Base-by-base conservation (phyloP, 2,329 filamentous ascomycete species). In the Epichloe aotearoae region DNA sequence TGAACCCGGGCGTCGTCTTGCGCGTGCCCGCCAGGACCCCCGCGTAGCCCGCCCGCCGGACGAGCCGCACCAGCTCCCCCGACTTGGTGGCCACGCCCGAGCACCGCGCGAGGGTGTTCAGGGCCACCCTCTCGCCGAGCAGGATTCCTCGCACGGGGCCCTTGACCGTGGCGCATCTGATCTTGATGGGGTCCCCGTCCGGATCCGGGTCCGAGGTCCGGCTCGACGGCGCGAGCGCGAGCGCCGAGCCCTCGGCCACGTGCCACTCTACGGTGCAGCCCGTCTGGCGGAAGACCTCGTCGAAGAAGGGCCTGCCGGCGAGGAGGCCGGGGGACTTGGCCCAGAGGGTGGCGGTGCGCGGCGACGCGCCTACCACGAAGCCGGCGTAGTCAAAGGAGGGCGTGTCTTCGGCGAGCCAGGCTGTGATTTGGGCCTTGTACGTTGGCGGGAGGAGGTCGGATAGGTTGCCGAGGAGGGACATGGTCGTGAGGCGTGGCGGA, bases 301-400 rank as follows among this genome's bases (percentile, higher is more conserved):
- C 78, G 73, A 97, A 90, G 73, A 98, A 98, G 2, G 93, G 93
- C 3, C 93, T 80, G 51, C 93, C 93, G 40, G 93, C 93, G 45
- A 98, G 74, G 46, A 97, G 76, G 55, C 93, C 93, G 3, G 73
- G 64, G 64, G 79, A 82, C 65, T 86, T 87, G 54, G 76, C 80
- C 69, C 78, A 84, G 39, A 87, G 75, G 4, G 79, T 84, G 19
- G 83, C 83, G 14, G 75, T 79, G 52, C 79, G 78, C 8, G 71
- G 67, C 30, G 69, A 71, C 39, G 86, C 80, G 56, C 93, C 93
- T 23, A 98, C 93, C 6, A 98, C 93, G 67, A 95, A 98, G 54
- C 93, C 93, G 61, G 88, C 93, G 66, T 95, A 96, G 74, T 98
- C 93, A 69, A 95, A 91, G 49, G 88, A 93, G 4, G 93, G 93